phyloP scores from a whole-genome alignment of 306 rosid genomes.

The Vigna trinervia region DNA sequence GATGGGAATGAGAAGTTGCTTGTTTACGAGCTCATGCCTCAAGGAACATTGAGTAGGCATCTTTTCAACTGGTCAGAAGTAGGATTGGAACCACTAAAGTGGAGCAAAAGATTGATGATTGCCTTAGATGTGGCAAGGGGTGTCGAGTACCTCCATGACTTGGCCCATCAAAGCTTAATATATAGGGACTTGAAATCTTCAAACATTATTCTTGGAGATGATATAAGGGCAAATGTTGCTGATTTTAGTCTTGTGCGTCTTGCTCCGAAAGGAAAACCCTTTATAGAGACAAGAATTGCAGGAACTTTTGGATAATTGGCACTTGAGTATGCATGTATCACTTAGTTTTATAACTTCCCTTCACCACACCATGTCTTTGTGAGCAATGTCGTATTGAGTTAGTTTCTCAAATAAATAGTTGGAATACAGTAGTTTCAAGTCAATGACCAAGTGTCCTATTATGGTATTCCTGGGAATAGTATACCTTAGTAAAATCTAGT shows the following conservation, averaged over 20 bases:
- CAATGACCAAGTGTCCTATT: background rate
- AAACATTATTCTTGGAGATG: conserved; percentile 94
- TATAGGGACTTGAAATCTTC: conserved; percentile 92
- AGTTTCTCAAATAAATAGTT: conserved; percentile 15
- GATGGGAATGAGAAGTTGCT: conserved; percentile 91
- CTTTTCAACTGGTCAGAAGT: conserved; percentile 87
- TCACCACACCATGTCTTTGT: background rate
- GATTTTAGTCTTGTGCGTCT: conserved; percentile 93
- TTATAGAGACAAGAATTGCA: conserved; percentile 86
- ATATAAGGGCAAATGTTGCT: conserved; percentile 93
- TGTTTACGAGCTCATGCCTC: conserved; percentile 92
- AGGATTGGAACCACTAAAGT: conserved; percentile 73
- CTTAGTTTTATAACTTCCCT: background rate
- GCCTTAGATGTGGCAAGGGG: conserved; percentile 94
- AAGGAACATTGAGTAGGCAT: conserved; percentile 82
- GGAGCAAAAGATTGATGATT: conserved; percentile 75
- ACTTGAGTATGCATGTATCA: conserved; percentile 88
- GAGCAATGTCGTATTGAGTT: conserved; percentile 2
- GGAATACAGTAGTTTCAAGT: background rate
- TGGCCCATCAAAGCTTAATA: conserved; percentile 95
- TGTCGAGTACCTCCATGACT: conserved; percentile 93
- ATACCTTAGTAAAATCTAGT: background rate
- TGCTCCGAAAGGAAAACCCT: conserved; percentile 93
- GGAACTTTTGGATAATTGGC: conserved; percentile 96
- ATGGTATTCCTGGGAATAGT: background rate